These are phyloP conservation scores for Haplosporangium sp. DNA, from an alignment of 371 early-diverging fungal species.

Conservation along the genomic window DNA sequence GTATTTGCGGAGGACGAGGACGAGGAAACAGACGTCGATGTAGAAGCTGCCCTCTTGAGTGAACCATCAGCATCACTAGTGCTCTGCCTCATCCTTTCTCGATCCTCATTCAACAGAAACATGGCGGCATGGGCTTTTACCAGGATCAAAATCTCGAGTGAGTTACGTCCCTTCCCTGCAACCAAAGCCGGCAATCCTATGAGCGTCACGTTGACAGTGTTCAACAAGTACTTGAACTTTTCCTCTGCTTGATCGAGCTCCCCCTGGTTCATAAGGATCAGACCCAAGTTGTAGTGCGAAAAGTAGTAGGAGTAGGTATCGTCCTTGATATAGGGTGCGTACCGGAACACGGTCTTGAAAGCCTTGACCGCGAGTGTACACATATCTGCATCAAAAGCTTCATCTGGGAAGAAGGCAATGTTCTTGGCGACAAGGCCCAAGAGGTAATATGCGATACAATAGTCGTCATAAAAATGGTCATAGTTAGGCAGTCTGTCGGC, in stretches of 20 bases:
- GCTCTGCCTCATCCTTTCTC: background rate
- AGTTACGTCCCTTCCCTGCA: conserved; percentile 47
- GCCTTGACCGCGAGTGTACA: conserved; percentile 17
- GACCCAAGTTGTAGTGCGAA: conserved; percentile 42
- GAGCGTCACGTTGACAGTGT: conserved; percentile 29
- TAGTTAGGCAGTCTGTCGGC: conserved; percentile 36
- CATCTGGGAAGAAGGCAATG: conserved; percentile 47
- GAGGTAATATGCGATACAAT: conserved; percentile 43
- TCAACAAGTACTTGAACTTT: conserved; percentile 50
- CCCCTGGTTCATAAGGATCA: conserved; percentile 38
- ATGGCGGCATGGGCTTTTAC: conserved; percentile 48
- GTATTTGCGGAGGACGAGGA: too few relatives aligned
- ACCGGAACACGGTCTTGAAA: conserved; percentile 50
- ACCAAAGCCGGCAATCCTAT: conserved; percentile 29
- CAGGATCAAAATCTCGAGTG: conserved; percentile 39
- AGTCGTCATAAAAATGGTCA: conserved; percentile 44
- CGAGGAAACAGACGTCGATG: background rate
- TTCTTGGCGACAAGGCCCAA: conserved; percentile 38
- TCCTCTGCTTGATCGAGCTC: conserved; percentile 33
- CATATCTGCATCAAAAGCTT: conserved; percentile 37
- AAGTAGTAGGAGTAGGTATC: conserved; percentile 52
- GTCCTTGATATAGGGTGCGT: conserved; percentile 51
- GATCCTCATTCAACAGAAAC: conserved; percentile 36
- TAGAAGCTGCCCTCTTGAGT: background rate
- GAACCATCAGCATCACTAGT: background rate